phyloP scores from a whole-genome alignment of 1,284 basidiomycete genomes.

The Pascua guehoae region DNA sequence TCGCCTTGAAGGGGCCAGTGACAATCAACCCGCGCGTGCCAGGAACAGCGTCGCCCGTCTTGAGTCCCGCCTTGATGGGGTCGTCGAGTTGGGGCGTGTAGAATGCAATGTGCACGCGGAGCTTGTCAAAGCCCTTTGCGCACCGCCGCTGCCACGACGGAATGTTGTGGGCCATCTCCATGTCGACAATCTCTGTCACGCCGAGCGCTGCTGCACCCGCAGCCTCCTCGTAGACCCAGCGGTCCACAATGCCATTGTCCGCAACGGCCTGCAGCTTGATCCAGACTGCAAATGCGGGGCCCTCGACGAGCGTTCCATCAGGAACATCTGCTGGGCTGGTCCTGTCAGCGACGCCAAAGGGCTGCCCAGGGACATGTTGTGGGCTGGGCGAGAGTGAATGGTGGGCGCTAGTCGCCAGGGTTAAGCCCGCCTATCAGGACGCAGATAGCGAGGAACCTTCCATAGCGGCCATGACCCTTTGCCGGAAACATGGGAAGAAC shows the following conservation, averaged over 20 bases:
- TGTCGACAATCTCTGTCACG: slow-evolving; percentile 41
- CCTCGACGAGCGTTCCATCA: slow-evolving; percentile 28
- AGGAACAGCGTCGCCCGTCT: slow-evolving; percentile 30
- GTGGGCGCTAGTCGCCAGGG: too few relatives aligned
- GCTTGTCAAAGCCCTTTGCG: slow-evolving; percentile 23
- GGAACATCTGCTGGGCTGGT: slow-evolving; percentile 11
- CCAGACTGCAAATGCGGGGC: slow-evolving; percentile 27
- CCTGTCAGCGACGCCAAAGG: too few relatives aligned
- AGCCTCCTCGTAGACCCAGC: slow-evolving; percentile 27
- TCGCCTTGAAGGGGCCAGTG: slow-evolving; percentile 40
- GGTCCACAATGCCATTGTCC: slow-evolving; percentile 22
- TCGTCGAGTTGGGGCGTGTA: slow-evolving; percentile 36
- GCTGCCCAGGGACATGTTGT: too few relatives aligned
- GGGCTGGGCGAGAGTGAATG: too few relatives aligned
- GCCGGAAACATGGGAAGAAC: too few relatives aligned
- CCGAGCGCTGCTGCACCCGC: slow-evolving; percentile 34
- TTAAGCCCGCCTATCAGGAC: too few relatives aligned
- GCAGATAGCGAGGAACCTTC: too few relatives aligned
- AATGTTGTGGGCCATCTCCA: slow-evolving; percentile 42
- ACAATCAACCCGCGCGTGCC: slow-evolving; percentile 27
- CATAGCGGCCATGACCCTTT: too few relatives aligned
- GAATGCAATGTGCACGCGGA: slow-evolving; percentile 38
- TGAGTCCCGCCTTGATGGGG: slow-evolving; percentile 25
- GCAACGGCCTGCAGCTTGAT: slow-evolving; percentile 24
- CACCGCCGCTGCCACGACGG: slow-evolving; percentile 26